Percentiles rank a stretch among this genome's conserved stretches.
These are phyloP conservation scores for Termitomyces eurrhizus DNA, from an alignment of 768 basidiomycete species.

Conservation along the genomic window DNA sequence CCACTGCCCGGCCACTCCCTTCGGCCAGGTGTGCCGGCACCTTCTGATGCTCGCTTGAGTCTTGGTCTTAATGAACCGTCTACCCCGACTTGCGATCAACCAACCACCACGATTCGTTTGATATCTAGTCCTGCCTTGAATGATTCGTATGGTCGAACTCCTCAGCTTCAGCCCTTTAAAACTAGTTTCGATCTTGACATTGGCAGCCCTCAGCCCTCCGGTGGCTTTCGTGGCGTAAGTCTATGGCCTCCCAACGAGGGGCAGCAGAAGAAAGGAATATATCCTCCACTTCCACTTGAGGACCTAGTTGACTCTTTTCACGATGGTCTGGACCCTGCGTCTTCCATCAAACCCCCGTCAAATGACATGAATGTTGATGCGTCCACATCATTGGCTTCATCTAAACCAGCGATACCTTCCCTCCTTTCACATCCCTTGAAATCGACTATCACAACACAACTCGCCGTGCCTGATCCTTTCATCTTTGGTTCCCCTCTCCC, in stretches of 20 bases:
- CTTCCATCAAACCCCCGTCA: conserved; percentile 2
- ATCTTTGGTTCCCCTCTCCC: conserved; percentile 76
- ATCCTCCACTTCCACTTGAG: conserved; percentile 35
- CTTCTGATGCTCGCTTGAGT: conserved; percentile 56
- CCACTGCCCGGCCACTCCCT: conserved; percentile 60
- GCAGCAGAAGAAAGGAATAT: conserved; percentile 24
- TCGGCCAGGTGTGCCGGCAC: conserved; percentile 59
- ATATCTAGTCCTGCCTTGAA: conserved; percentile 32
- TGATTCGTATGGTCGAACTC: conserved; percentile 38
- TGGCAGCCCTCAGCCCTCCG: conserved; percentile 41
- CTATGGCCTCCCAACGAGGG: conserved; percentile 28
- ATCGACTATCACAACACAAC: conserved; percentile 19
- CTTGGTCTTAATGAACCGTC: conserved; percentile 42
- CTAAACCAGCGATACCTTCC: conserved; percentile 2
- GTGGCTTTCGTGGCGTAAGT: conserved; percentile 17
- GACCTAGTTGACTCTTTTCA: conserved; percentile 19
- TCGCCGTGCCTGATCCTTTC: conserved; percentile 43
- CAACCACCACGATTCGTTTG: conserved; percentile 50
- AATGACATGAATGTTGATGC: conserved; percentile 18
- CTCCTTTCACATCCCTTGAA: conserved; percentile 8
- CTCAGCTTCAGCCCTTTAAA: conserved; percentile 60
- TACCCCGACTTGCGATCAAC: conserved; percentile 37
- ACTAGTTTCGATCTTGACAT: conserved; percentile 68
- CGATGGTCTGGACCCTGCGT: conserved; percentile 16
- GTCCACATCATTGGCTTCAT: conserved; percentile 28